These are phyloP conservation scores for Geosmithia putterillii DNA, from an alignment of 2,329 filamentous ascomycete genomes.

Conservation along the genomic window DNA sequence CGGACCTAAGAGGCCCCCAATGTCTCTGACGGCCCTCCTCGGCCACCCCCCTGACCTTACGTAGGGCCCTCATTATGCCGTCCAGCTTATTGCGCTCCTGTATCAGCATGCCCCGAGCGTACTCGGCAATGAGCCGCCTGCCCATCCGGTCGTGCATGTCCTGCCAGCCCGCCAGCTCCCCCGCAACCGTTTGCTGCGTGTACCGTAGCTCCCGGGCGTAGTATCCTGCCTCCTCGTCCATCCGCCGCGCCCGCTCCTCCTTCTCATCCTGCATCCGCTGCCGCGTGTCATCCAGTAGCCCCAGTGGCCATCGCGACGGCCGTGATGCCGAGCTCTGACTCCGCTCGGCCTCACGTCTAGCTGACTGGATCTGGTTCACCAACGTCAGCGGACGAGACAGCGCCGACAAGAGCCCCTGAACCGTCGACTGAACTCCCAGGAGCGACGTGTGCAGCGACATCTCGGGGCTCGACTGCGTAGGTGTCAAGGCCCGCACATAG, in stretches of 20 bases:
- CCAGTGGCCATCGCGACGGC: conserved; percentile 67
- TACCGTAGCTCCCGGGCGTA: conserved; percentile 77
- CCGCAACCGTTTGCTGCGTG: conserved; percentile 86
- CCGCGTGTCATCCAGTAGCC: conserved; percentile 76
- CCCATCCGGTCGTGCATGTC: conserved; percentile 74
- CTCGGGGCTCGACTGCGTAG: conserved; percentile 62
- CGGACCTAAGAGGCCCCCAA: background rate
- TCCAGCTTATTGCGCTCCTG: conserved; percentile 69
- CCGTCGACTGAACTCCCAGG: conserved; percentile 70
- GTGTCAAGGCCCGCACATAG: conserved; percentile 54
- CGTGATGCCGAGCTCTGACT: conserved; percentile 63
- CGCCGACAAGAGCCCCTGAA: conserved; percentile 67
- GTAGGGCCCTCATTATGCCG: conserved; percentile 66
- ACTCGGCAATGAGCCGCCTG: conserved; percentile 58
- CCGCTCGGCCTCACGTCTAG: conserved; percentile 67
- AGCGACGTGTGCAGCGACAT: conserved; percentile 63
- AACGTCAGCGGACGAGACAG: conserved; percentile 69
- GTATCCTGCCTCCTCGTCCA: conserved; percentile 56
- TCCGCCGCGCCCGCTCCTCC: conserved; percentile 63
- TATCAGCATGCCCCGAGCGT: conserved; percentile 69
- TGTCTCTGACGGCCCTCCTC: conserved; percentile 2
- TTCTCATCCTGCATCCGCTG: conserved; percentile 74
- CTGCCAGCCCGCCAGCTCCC: conserved; percentile 88
- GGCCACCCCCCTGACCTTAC: conserved; percentile 34
- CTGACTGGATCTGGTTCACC: conserved; percentile 61